These are phyloP conservation scores for Terana coerulea DNA, from an alignment of 768 basidiomycete species.

Conservation along the genomic window DNA sequence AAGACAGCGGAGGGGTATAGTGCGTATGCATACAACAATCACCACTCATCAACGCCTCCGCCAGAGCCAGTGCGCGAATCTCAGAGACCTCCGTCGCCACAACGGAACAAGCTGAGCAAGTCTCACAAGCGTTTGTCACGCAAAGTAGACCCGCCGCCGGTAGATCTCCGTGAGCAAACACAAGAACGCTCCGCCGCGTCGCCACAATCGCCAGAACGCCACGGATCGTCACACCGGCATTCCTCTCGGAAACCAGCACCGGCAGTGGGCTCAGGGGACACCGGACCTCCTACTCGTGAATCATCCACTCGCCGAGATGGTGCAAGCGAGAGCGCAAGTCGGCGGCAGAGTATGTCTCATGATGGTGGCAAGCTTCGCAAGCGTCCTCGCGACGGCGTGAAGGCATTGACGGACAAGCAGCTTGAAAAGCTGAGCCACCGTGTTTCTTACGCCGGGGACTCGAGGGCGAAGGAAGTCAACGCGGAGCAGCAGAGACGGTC, in stretches of 20 bases:
- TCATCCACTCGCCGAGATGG: neutral
- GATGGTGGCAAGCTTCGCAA: slow-evolving; percentile 8
- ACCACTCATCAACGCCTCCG: slow-evolving; percentile 10
- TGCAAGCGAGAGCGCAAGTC: no score
- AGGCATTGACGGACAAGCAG: slow-evolving; percentile 24
- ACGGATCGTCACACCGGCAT: no score
- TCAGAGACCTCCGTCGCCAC: slow-evolving; percentile 1
- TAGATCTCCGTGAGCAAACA: neutral
- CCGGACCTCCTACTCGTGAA: no score
- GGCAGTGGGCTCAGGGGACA: no score
- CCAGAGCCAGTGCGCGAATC: slow-evolving; percentile 12
- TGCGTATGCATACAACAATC: neutral
- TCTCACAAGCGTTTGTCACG: slow-evolving; percentile 15
- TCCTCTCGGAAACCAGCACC: no score
- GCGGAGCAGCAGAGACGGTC: neutral
- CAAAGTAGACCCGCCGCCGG: slow-evolving; percentile 1
- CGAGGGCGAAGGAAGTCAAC: neutral
- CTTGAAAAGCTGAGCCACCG: slow-evolving; percentile 22
- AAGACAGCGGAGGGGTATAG: slow-evolving; percentile 4
- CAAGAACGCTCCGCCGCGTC: neutral
- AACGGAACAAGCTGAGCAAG: slow-evolving; percentile 20
- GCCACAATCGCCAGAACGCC: neutral
- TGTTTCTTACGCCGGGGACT: slow-evolving; percentile 5
- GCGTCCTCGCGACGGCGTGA: slow-evolving; percentile 18
- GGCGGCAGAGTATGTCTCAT: neutral